Conservation (phyloP, 2,329 filamentous ascomycete species). For the Bipolaris victoriae region DNA sequence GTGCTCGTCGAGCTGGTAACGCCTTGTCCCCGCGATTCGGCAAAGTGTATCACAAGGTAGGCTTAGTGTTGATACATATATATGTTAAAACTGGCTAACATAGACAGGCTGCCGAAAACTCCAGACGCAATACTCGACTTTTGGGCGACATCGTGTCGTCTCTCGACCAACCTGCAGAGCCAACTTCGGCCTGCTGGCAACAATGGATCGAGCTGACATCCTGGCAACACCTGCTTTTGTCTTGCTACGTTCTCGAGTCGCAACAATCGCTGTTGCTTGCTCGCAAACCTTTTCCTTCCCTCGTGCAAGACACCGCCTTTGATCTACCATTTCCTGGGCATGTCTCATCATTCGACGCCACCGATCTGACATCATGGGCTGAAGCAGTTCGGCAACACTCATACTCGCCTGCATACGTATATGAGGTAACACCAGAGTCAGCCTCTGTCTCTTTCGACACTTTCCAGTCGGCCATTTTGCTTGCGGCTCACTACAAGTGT, state of each 20-base stretch:
- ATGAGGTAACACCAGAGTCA: constrained; percentile 26
- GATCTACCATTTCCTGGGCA: constrained; percentile 49
- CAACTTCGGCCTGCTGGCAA: constrained; percentile 37
- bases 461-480: constrained; percentile 49
- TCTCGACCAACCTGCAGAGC: constrained; percentile 26
- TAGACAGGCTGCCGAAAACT: constrained; percentile 30
- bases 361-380: constrained; percentile 30
- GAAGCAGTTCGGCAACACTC: constrained; percentile 27
- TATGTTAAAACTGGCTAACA: constrained; percentile 16
- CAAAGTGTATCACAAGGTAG: constrained; percentile 46
- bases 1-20: constrained; percentile 47
- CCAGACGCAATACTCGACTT: constrained; percentile 20
- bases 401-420: constrained; percentile 32
- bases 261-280: constrained; percentile 46
- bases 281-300: constrained; percentile 26
- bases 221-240: constrained; percentile 48
- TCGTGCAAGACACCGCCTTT: constrained; percentile 29
- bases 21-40: constrained; percentile 49
- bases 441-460: constrained; percentile 24
- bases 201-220: constrained; percentile 42
- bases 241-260: constrained; percentile 52
- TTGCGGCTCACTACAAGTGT: constrained; percentile 43
- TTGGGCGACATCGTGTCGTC: constrained; percentile 25
- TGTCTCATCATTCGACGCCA: constrained; percentile 48
- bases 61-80: not conserved